Conservation (phyloP, 1,284 basidiomycete species). For the Trametes sp. region DNA sequence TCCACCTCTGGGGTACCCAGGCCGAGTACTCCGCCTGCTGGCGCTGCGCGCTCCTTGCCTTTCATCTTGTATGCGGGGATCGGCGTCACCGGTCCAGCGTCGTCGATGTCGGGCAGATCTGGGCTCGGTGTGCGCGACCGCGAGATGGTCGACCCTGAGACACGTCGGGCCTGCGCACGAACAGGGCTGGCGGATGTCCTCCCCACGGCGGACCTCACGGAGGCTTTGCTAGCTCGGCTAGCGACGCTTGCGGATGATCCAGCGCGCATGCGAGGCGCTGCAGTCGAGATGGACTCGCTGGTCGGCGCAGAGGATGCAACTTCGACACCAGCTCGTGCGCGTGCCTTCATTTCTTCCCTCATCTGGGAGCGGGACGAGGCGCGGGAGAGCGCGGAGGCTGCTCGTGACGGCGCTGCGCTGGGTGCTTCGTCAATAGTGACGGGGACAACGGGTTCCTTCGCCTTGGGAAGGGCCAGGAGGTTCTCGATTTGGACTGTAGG, state of each 20-base stretch:
- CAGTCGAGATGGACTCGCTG: conserved; percentile 28
- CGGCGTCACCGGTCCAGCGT: conserved; percentile 52
- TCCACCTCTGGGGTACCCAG: conserved; percentile 59
- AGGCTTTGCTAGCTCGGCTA: conserved; percentile 30
- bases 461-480: conserved; percentile 32
- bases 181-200: conserved; percentile 20
- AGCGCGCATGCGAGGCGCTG: conserved; percentile 31
- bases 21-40: conserved; percentile 42
- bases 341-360: conserved; percentile 9
- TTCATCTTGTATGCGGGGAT: conserved; percentile 44
- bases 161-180: conserved; percentile 17
- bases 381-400: conserved; percentile 27
- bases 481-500: conserved; percentile 35
- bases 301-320: conserved; percentile 15
- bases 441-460: conserved; percentile 30
- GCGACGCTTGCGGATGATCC: conserved; percentile 28
- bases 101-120: conserved; percentile 50
- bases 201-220: conserved; percentile 11
- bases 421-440: conserved; percentile 6
- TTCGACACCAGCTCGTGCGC: conserved; percentile 21
- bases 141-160: conserved; percentile 32
- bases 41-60: conserved; percentile 29
- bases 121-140: conserved; percentile 59
- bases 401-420: conserved; percentile 20
- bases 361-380: conserved; percentile 21